Conservation (phyloP, 306 rosid species). For the Vachellia collinsii region DNA sequence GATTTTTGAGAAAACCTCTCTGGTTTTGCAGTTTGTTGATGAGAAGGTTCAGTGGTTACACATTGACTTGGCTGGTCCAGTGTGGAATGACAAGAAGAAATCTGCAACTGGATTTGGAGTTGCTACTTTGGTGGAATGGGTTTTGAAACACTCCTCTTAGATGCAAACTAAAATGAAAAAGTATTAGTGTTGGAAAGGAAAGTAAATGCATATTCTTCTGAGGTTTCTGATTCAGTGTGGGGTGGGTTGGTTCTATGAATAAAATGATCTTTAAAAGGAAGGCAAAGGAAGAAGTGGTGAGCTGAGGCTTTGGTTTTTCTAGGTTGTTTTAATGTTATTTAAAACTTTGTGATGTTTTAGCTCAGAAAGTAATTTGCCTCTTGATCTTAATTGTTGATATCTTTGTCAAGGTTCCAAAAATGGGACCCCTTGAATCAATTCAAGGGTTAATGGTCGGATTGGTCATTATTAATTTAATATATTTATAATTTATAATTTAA, state of each 20-base stretch:
- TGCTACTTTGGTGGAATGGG: constrained; percentile 92
- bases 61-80: constrained; percentile 96
- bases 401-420: neutral
- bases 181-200: neutral
- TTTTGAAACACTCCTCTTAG: constrained; percentile 73
- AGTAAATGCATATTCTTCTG: constrained; percentile 23
- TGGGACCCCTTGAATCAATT: neutral
- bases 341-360: neutral
- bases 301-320: constrained; percentile 7
- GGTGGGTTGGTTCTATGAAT: constrained; percentile 18
- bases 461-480: neutral
- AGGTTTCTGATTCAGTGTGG: constrained; percentile 30
- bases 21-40: constrained; percentile 79
- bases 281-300: neutral
- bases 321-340: constrained; percentile 1
- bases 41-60: constrained; percentile 98
- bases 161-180: neutral
- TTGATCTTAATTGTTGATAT: neutral
- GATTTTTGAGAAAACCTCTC: constrained; percentile 35
- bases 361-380: constrained; percentile 3
- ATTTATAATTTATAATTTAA: no score
- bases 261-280: neutral
- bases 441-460: neutral
- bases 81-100: constrained; percentile 85
- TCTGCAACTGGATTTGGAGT: constrained; percentile 89